Base-by-base conservation (phyloP, 176 grass and related monocot genomes). In the Ananas comosus region DNA sequence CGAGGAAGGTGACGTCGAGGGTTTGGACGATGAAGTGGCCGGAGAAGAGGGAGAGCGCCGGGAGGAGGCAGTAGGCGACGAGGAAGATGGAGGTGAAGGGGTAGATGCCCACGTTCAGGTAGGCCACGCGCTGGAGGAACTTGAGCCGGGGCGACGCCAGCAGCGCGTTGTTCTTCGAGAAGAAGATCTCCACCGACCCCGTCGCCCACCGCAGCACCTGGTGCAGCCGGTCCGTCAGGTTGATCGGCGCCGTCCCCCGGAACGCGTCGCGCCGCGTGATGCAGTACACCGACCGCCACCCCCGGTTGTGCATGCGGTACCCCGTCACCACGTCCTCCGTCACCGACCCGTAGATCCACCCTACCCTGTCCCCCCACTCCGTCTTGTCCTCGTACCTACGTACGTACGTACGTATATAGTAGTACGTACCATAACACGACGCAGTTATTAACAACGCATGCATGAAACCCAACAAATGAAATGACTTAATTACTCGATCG, bases 251-350 rank as follows among this genome's bases (percentile, higher is more conserved):
- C 18, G 93, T 96, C 21, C 88, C 93, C 0, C 89, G 83, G 82
- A 96, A 92, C 3, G 93, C 93, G 66, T 96, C 89, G 23, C 86
- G 86, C 64, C 75, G 77, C 17, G 93, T 91, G 76, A 92, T 85
- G 89, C 93, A 96, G 85, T 92, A 96, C 10, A 91, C 81, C 50
- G 92, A 96, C n/a, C 88, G 88, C 92, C 92, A 96, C 13, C 88
- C 88, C 10, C 92, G 86, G 67, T 91, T 91, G 86, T 96, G 92
- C 88, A 96, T 91, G 11, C 88, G 76, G 76, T 92, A 96, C 1
- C 88, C 86, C 0, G 92, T 96, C 18, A 91, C 92, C 67, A 96
- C 92, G 72, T 96, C 92, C 75, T 96, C 88, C 11, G 88, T 96
- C 1, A 96, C 88, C 11, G 88, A 92, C 11, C 92, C 92, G 78